A percentile compares a stretch with the other conserved stretches of the same genome.
Evolutionary conservation across 805 yeast species (phyloP).

Genomic region (Monosporozyma solicola): DNA sequence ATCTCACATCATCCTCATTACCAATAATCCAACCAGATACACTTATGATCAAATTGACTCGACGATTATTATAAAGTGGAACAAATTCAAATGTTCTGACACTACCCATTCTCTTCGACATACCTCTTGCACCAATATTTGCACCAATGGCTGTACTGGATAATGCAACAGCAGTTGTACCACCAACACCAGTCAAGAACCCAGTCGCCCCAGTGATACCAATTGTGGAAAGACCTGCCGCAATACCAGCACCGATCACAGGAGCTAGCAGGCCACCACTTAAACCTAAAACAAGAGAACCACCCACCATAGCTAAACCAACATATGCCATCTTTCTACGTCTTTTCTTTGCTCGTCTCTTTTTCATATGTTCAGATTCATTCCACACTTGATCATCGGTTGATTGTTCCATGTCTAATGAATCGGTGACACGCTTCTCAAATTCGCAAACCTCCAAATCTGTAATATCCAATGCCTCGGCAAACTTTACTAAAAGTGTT

Average conservation of each 20-base stretch:
- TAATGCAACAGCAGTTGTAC: conserved; percentile 87
- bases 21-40: conserved; percentile 98
- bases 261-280: conserved; percentile 96
- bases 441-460: conserved; percentile 74
- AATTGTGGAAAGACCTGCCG: conserved; percentile 91
- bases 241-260: conserved; percentile 95
- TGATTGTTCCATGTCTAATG: conserved; percentile 78
- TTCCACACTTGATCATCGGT: conserved; percentile 67
- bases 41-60: conserved; percentile 79
- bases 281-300: conserved; percentile 85
- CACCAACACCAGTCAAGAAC: conserved; percentile 93
- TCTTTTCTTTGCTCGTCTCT: conserved; percentile 57
- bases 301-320: conserved; percentile 94
- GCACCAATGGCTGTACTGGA: conserved; percentile 91
- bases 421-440: conserved; percentile 83
- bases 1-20: conserved; percentile 86
- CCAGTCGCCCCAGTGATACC: conserved; percentile 93
- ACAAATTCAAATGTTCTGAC: conserved; percentile 90
- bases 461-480: conserved; percentile 47
- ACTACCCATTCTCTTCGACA: conserved; percentile 78
- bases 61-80: conserved; percentile 83
- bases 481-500: conserved; percentile 63
- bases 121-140: conserved; percentile 75
- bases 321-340: conserved; percentile 71
- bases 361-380: conserved; percentile 57